Conservation (phyloP, 169 alveolate species). For the Theileria luwenshuni region DNA sequence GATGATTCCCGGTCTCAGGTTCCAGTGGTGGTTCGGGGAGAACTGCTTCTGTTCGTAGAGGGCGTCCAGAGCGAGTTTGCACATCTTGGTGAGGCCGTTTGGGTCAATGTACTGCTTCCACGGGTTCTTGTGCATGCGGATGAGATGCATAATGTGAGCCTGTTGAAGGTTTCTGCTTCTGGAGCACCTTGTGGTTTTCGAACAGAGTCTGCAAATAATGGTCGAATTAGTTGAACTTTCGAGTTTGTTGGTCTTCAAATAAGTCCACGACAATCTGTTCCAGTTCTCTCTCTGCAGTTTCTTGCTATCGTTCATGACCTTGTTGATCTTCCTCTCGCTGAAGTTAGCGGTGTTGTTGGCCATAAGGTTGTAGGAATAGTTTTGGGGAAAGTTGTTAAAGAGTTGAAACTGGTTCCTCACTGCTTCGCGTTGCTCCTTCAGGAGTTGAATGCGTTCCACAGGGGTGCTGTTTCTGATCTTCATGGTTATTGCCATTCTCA, state of each 20-base stretch:
- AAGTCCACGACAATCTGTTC: slow-evolving; percentile 64
- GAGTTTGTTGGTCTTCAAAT: slow-evolving; percentile 36
- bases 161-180: slow-evolving; percentile 68
- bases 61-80: slow-evolving; percentile 63
- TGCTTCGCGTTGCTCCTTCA: slow-evolving; percentile 79
- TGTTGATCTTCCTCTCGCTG: slow-evolving; percentile 21
- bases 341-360: slow-evolving; percentile 24
- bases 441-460: slow-evolving; percentile 68
- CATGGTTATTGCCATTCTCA: slow-evolving; percentile 79
- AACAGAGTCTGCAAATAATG: slow-evolving; percentile 63
- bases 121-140: slow-evolving; percentile 72
- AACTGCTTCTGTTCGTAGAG: slow-evolving; percentile 57
- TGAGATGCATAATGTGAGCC: slow-evolving; percentile 65
- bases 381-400: not conserved
- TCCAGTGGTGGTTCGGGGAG: slow-evolving; percentile 51
- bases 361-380: not conserved
- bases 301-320: slow-evolving; percentile 35
- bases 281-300: slow-evolving; percentile 59
- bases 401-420: slow-evolving; percentile 63
- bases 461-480: slow-evolving; percentile 76
- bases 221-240: slow-evolving; percentile 32
- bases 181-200: slow-evolving; percentile 67
- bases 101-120: slow-evolving; percentile 63
- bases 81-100: slow-evolving; percentile 70
- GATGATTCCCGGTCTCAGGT: slow-evolving; percentile 58